Conservation (phyloP, 352 stramenopile genomes). For the Pythium chondricola region DNA sequence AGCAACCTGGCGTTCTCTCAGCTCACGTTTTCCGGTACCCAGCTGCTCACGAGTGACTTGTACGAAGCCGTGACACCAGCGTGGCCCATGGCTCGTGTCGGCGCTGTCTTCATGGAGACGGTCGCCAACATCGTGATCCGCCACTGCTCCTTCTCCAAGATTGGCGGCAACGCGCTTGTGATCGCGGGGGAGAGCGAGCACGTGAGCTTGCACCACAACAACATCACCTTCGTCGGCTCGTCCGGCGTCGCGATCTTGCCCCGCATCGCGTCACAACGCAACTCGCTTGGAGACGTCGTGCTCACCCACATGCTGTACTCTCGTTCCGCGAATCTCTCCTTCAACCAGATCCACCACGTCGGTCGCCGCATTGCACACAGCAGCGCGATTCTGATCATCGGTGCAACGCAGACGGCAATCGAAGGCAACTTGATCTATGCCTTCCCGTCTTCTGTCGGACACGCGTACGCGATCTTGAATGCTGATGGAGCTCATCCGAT, state of each 20-base stretch:
- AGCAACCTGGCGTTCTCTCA: constrained; percentile 51
- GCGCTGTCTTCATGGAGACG: constrained; percentile 58
- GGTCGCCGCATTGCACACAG: constrained; percentile 44
- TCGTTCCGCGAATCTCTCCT: constrained; percentile 44
- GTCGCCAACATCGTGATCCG: constrained; percentile 39
- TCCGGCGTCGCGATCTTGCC: constrained; percentile 44
- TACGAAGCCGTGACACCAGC: constrained; percentile 24
- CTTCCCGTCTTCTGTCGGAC: constrained; percentile 20
- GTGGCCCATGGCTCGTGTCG: constrained; percentile 57
- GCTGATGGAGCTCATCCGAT: constrained; percentile 25
- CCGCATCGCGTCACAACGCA: constrained; percentile 23
- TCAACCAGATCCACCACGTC: constrained; percentile 70
- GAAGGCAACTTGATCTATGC: constrained; percentile 53
- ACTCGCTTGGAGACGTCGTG: constrained; percentile 31
- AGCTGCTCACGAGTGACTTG: constrained; percentile 51
- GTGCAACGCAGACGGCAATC: constrained; percentile 40
- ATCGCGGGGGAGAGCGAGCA: constrained; percentile 47
- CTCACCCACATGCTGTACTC: constrained; percentile 36
- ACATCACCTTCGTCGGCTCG: constrained; percentile 55
- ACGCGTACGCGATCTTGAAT: constrained; percentile 37
- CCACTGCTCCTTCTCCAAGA: constrained; percentile 62
- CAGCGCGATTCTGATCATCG: constrained; percentile 46
- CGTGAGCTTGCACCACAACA: constrained; percentile 59
- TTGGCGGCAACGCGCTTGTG: constrained; percentile 63
- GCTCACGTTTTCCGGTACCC: constrained; percentile 55